Evolutionary conservation across 768 basidiomycete genomes (phyloP), one percentile per base, ranked within the genome.

Genomic region (Piloderma croceum): DNA sequence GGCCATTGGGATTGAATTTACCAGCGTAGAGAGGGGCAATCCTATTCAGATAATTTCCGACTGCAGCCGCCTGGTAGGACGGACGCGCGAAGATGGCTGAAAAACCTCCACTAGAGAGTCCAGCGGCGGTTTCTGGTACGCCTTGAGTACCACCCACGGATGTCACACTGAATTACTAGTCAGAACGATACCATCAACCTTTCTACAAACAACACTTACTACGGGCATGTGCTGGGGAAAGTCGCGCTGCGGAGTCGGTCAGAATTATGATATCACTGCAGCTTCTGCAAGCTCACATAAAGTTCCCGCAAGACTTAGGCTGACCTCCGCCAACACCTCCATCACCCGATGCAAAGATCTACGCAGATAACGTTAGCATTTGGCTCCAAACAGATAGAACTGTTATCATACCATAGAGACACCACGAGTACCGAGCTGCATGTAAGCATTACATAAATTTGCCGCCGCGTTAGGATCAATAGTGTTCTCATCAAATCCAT

Each of bases 401-500:
- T n/a, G n/a, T n/a, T n/a, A n/a, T n/a, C n/a, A n/a, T n/a, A 68
- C 45, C 43, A 66, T 53, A 19, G 60, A 62, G 7, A 53, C 50
- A 13, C 65, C 64, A 32, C 58, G 60, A 11, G 63, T 60, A 32
- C 62, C 61, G 18, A 68, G 59, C 47, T 60, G 59, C 38, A 49
- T 46, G 46, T 61, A 63, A n/a, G 54, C 56, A 40, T 63, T 61
- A 50, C 62, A 68, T 25, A 68, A 42, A 17, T 44, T 43, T 63
- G 39, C 7, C n/a, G n/a, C n/a, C n/a, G n/a, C 69, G n/a, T n/a
- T n/a, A n/a, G n/a, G n/a, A n/a, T n/a, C n/a, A n/a, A 29, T 67
- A 20, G 70, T 68, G 39, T 73, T 67, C 39, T 79, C 78, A 33
- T 73, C 63, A 29, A 75, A 71, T 0, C 64, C 71, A 46, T 79